phyloP scores from a whole-genome alignment of 352 stramenopile species.

The Pythium dissimile region DNA sequence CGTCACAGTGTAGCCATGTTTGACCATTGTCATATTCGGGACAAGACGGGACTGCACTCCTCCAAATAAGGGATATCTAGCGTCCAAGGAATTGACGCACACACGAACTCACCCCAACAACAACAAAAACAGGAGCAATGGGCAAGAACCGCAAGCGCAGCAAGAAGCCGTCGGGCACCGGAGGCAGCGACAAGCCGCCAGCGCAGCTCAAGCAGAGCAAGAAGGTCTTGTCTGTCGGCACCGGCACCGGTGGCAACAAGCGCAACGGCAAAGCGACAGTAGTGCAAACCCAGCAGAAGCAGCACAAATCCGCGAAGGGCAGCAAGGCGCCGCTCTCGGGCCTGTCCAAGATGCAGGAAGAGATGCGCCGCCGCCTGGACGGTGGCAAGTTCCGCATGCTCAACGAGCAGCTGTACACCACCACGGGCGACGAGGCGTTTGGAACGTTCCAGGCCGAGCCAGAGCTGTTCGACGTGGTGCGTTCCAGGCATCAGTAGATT shows the following conservation, averaged over 20 bases:
- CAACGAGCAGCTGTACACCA: conserved; percentile 99
- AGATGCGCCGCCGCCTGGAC: conserved; percentile 88
- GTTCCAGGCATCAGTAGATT: not conserved
- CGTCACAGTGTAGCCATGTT: conserved; percentile 20
- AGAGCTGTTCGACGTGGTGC: conserved; percentile 92
- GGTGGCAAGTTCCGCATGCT: conserved; percentile 97
- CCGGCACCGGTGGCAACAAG: conserved; percentile 28
- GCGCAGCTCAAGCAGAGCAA: conserved; percentile 21
- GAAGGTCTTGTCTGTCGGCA: conserved; percentile 11
- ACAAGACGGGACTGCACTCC: not conserved
- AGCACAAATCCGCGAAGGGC: conserved; percentile 18
- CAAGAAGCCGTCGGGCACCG: conserved; percentile 18
- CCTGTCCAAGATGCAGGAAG: conserved; percentile 61
- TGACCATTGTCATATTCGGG: conserved; percentile 9
- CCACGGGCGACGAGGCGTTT: conserved; percentile 87
- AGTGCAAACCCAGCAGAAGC: conserved; percentile 22
- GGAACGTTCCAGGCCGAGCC: conserved; percentile 92
- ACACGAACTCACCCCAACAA: not conserved
- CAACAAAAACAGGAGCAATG: conserved; percentile 3
- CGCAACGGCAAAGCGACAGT: not conserved
- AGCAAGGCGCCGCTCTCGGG: conserved; percentile 13
- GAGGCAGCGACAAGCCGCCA: conserved; percentile 6
- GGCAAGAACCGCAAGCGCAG: conserved; percentile 26
- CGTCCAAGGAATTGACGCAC: conserved; percentile 17
- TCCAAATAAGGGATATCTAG: conserved; percentile 2